Conservation (phyloP, 1,139 yeast species). For the Candida sanyaensis region DNA sequence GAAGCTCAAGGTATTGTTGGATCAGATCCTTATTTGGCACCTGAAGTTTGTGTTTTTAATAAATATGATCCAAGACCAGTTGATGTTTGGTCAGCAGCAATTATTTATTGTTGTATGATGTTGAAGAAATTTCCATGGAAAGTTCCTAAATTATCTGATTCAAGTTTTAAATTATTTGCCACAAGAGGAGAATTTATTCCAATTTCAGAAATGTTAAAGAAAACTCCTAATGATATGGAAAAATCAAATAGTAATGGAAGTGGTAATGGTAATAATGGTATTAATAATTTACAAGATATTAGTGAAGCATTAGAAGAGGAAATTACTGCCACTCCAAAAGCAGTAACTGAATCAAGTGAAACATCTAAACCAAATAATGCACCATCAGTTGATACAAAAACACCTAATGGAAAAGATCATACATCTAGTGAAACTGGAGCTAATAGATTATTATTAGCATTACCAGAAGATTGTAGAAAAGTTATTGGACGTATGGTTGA, state of each 20-base stretch:
- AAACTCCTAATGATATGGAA: constrained; percentile 33
- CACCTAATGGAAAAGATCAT: constrained; percentile 39
- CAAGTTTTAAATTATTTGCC: constrained; percentile 72
- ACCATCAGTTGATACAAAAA: not conserved
- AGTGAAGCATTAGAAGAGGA: constrained; percentile 30
- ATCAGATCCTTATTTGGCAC: constrained; percentile 92
- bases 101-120: constrained; percentile 93
- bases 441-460: constrained; percentile 64
- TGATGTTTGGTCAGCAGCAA: constrained; percentile 94
- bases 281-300: constrained; percentile 30
- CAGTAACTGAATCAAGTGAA: not conserved
- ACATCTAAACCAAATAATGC: not conserved
- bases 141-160: constrained; percentile 85
- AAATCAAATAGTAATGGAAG: constrained; percentile 9
- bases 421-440: constrained; percentile 68
- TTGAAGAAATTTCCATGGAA: constrained; percentile 96
- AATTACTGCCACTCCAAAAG: constrained; percentile 2
- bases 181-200: constrained; percentile 48
- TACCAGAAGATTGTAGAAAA: constrained; percentile 68
- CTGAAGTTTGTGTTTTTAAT: constrained; percentile 85
- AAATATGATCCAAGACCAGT: constrained; percentile 90
- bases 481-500: constrained; percentile 76
- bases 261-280: constrained; percentile 8
- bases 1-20: constrained; percentile 92
- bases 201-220: constrained; percentile 41